phyloP scores from a whole-genome alignment of 2,329 filamentous ascomycete species.

The Fusarium subglutinans region DNA sequence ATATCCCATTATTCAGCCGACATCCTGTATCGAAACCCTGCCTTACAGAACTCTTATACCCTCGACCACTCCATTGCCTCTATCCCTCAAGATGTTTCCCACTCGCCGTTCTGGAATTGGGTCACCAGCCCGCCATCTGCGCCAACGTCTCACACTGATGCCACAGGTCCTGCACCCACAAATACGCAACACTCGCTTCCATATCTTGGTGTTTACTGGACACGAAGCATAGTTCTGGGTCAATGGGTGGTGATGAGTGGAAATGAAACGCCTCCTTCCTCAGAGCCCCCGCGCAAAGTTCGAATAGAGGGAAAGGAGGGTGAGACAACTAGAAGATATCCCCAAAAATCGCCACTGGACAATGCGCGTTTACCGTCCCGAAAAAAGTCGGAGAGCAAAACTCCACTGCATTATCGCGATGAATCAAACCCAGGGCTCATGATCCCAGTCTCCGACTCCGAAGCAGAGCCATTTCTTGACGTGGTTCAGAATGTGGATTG shows the following conservation, averaged over 20 bases:
- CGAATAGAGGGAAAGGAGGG: conserved; percentile 42
- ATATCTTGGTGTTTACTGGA: conserved; percentile 50
- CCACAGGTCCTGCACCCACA: not conserved
- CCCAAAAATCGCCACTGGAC: conserved; percentile 36
- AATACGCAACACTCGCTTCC: conserved; percentile 42
- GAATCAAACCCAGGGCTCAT: conserved; percentile 47
- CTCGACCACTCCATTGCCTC: conserved; percentile 47
- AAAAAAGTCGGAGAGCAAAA: conserved; percentile 37
- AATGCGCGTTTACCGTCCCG: conserved; percentile 30
- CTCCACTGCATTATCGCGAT: conserved; percentile 43
- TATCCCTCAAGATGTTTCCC: conserved; percentile 42
- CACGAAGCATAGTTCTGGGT: conserved; percentile 46
- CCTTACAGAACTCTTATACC: conserved; percentile 43
- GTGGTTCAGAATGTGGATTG: conserved; percentile 57
- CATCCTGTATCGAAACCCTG: conserved; percentile 52
- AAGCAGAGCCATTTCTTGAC: conserved; percentile 51
- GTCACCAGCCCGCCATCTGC: conserved; percentile 40
- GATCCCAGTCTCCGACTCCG: conserved; percentile 48
- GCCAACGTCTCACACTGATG: conserved; percentile 2
- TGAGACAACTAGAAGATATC: conserved; percentile 24
- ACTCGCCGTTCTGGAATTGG: conserved; percentile 53
- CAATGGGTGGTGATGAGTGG: conserved; percentile 53
- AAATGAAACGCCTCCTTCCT: conserved; percentile 48
- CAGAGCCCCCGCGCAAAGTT: conserved; percentile 47
- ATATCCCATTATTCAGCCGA: conserved; percentile 7